These are phyloP conservation scores for Gloeostereum incarnatum DNA, from an alignment of 768 basidiomycete species.

Conservation along the genomic window DNA sequence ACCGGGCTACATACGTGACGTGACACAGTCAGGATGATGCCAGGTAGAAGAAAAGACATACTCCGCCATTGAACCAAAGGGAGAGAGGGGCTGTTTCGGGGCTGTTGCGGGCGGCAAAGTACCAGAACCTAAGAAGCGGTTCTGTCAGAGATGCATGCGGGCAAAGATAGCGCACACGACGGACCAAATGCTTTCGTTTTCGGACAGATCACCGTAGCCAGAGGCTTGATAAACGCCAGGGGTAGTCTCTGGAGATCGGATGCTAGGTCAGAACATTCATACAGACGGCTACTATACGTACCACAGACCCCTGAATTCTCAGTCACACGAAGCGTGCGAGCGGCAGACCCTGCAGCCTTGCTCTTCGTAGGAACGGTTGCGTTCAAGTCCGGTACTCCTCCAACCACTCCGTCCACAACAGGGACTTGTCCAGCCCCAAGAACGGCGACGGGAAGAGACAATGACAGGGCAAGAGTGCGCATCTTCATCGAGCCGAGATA, in stretches of 20 bases:
- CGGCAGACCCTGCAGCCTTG: no score
- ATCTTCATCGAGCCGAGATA: no score
- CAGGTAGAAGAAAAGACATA: slow-evolving; percentile 18
- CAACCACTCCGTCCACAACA: slow-evolving; percentile 7
- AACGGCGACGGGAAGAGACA: no score
- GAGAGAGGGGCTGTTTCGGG: slow-evolving; percentile 52
- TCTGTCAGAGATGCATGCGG: neutral
- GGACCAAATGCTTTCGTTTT: slow-evolving; percentile 51
- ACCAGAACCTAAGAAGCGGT: slow-evolving; percentile 46
- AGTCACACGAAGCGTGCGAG: slow-evolving; percentile 42
- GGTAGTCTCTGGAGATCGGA: slow-evolving; percentile 36
- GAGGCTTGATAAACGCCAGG: slow-evolving; percentile 53
- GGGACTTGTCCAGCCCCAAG: slow-evolving; percentile 10
- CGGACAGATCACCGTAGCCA: slow-evolving; percentile 52
- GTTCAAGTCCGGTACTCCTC: slow-evolving; percentile 6
- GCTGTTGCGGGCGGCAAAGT: slow-evolving; percentile 55
- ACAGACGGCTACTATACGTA: slow-evolving; percentile 10
- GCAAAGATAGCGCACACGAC: slow-evolving; percentile 6
- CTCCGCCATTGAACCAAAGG: slow-evolving; percentile 61
- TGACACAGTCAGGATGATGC: slow-evolving; percentile 6
- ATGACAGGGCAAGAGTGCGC: no score
- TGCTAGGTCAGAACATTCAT: neutral
- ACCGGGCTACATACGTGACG: slow-evolving; percentile 16
- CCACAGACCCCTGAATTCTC: slow-evolving; percentile 59
- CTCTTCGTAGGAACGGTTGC: no score